Percentiles rank a stretch among this genome's conserved stretches.
phyloP scores from a whole-genome alignment of 1,284 basidiomycete genomes.

The Apiotrichum brassicae region DNA sequence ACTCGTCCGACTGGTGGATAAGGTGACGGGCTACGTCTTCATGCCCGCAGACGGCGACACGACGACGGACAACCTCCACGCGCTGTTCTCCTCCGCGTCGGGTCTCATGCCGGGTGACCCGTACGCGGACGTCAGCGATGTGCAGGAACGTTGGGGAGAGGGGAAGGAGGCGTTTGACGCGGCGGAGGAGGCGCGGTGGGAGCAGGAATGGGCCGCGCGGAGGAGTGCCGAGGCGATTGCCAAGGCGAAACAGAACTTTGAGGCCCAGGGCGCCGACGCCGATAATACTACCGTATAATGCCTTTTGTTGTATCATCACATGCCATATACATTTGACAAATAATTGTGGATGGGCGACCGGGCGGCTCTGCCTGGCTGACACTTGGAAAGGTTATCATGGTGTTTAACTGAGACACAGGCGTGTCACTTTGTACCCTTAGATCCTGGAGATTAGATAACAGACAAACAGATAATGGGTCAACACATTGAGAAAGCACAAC shows the following conservation, averaged over 20 bases:
- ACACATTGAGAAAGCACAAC: too few species aligned
- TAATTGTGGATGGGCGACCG: too few species aligned
- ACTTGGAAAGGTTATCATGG: too few species aligned
- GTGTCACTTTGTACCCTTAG: too few species aligned
- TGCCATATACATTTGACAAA: too few species aligned
- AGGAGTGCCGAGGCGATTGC: constrained; percentile 10
- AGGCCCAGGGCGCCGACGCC: too few species aligned
- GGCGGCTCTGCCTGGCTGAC: too few species aligned
- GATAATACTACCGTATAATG: too few species aligned
- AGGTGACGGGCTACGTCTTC: constrained; percentile 82
- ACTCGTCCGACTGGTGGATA: constrained; percentile 72
- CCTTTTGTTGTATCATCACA: too few species aligned
- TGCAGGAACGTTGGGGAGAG: constrained; percentile 85
- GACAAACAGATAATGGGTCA: too few species aligned
- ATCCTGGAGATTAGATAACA: too few species aligned
- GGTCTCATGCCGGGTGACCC: constrained; percentile 53
- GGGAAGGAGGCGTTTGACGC: constrained; percentile 69
- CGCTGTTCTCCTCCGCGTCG: constrained; percentile 61
- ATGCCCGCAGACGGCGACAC: constrained; percentile 51
- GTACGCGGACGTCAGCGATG: constrained; percentile 60
- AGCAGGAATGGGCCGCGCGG: constrained; percentile 42
- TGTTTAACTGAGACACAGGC: too few species aligned
- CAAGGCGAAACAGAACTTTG: not conserved
- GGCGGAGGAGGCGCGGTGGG: constrained; percentile 56
- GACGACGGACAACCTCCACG: constrained; percentile 59